Evolutionary conservation across 768 basidiomycete species (phyloP).

Genomic region (Tylopilus felleus): DNA sequence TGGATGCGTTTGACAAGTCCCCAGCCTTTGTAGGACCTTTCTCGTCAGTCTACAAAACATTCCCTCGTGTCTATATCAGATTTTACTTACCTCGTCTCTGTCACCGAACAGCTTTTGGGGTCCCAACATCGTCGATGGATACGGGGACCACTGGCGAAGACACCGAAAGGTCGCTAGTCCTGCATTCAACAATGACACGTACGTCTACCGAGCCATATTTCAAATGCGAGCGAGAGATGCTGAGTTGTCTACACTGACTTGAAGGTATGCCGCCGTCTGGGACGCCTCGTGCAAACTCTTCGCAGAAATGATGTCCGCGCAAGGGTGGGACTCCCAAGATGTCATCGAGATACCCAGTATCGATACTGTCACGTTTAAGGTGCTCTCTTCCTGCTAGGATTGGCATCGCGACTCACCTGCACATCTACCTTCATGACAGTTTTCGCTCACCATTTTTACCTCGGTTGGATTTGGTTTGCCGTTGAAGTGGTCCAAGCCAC

Average conservation of each 20-base stretch:
- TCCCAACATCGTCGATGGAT: constrained; percentile 12
- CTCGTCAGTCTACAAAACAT: not conserved
- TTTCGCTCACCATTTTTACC: constrained; percentile 17
- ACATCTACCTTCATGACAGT: constrained; percentile 1
- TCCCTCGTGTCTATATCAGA: too few species aligned
- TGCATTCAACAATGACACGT: constrained; percentile 22
- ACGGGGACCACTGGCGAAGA: constrained; percentile 18
- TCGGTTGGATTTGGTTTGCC: constrained; percentile 20
- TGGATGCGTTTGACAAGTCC: not conserved
- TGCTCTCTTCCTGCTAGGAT: not conserved
- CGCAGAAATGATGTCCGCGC: constrained; percentile 9
- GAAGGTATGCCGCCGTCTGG: constrained; percentile 17
- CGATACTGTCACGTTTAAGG: constrained; percentile 12
- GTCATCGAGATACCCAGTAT: constrained; percentile 10
- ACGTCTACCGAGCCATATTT: not conserved
- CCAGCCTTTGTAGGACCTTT: not conserved
- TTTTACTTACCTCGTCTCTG: not conserved
- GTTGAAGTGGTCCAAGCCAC: constrained; percentile 9
- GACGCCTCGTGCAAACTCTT: constrained; percentile 9
- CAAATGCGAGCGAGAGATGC: not conserved
- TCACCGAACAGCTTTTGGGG: constrained; percentile 16
- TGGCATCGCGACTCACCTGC: not conserved
- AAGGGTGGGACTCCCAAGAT: constrained; percentile 11
- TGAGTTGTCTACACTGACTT: not conserved
- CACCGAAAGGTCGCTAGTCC: constrained; percentile 16